A percentile compares a stretch with the other conserved stretches of the same genome.
Conservation (phyloP, 108 stramenopile genomes). For the Fragilaria radians region DNA sequence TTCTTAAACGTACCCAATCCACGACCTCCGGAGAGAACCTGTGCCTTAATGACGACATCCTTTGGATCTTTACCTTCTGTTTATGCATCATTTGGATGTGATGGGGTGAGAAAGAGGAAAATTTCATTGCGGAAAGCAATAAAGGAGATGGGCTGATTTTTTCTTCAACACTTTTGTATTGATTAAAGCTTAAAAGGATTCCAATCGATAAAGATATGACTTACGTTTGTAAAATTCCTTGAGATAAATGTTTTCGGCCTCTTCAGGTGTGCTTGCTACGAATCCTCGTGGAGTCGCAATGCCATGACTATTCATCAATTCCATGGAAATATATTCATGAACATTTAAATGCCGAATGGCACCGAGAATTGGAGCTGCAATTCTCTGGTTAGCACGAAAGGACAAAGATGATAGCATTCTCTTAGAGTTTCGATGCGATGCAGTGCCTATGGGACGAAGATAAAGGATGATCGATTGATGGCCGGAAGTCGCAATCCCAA, state of each 20-base stretch:
- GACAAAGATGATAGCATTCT: no score
- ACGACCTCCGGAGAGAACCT: constrained; percentile 67
- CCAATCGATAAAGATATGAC: constrained; percentile 8
- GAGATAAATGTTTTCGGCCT: constrained; percentile 60
- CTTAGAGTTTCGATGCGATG: no score
- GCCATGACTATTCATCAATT: constrained; percentile 59
- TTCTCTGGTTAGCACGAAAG: constrained; percentile 4
- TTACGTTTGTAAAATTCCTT: constrained; percentile 50
- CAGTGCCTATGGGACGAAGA: not conserved
- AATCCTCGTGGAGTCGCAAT: constrained; percentile 53
- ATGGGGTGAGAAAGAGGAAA: not conserved
- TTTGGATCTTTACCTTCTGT: no score
- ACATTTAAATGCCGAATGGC: constrained; percentile 60
- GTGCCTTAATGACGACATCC: constrained; percentile 65
- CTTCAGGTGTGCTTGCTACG: constrained; percentile 63
- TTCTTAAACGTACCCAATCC: constrained; percentile 57
- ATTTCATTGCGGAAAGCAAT: not conserved
- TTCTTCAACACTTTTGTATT: not conserved
- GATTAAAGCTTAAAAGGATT: not conserved
- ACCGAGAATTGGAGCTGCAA: constrained; percentile 30
- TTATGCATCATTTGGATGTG: no score
- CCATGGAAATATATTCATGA: constrained; percentile 75
- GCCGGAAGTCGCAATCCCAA: no score
- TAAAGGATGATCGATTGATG: not conserved
- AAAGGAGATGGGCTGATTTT: not conserved